phyloP scores from a whole-genome alignment of 108 stramenopile genomes.

The Nitzschia putrida region DNA sequence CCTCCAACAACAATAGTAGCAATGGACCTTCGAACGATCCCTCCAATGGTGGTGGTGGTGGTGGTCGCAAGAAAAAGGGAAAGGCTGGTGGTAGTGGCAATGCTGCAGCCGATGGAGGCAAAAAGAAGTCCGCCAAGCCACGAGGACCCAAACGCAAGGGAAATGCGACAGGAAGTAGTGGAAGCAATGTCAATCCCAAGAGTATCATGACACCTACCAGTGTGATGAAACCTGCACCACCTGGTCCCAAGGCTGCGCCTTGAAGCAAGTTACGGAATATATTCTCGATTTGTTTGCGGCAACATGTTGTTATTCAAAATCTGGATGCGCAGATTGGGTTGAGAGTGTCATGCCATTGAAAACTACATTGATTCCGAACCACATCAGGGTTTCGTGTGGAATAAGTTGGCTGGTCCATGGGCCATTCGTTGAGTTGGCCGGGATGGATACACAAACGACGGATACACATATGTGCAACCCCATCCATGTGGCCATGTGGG shows the following conservation, averaged over 20 bases:
- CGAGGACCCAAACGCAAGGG: conserved; percentile 27
- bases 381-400: too few relatives aligned
- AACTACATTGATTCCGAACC: too few relatives aligned
- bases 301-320: too few relatives aligned
- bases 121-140: conserved; percentile 26
- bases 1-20: conserved; percentile 4
- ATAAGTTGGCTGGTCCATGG: too few relatives aligned
- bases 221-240: conserved; percentile 20
- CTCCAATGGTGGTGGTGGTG: not conserved
- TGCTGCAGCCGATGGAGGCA: conserved; percentile 11
- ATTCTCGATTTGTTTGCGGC: too few relatives aligned
- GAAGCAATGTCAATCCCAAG: conserved; percentile 10
- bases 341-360: too few relatives aligned
- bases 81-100: conserved; percentile 10
- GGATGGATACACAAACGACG: too few relatives aligned
- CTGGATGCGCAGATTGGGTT: too few relatives aligned
- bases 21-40: not conserved
- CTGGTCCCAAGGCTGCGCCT: not conserved
- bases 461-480: too few relatives aligned
- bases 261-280: too few relatives aligned
- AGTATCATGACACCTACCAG: conserved; percentile 10
- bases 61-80: conserved; percentile 13
- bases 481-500: too few relatives aligned
- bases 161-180: not conserved
- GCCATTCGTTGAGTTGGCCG: too few relatives aligned